Evolutionary conservation across 2,329 filamentous ascomycete species (phyloP), one percentile per base, ranked within the genome.

Genomic region (Arachnomyces sp.): DNA sequence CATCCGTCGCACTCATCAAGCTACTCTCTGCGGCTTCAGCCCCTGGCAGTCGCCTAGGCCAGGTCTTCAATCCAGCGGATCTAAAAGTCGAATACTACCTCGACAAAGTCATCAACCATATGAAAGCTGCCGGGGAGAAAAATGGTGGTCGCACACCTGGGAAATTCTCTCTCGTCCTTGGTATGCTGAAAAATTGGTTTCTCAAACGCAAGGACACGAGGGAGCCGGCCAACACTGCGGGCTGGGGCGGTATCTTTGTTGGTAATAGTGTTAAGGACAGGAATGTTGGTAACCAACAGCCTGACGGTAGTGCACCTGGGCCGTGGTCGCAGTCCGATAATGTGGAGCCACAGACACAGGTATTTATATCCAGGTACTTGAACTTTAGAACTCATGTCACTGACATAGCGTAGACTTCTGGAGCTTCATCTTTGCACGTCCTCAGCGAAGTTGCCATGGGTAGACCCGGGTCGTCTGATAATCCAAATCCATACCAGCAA

Each of bases 151-250:
- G 80, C 1, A 77, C 81, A 0, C 76, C 81, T 0, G 69, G 72
- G 36, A 87, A 85, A 58, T 88, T 88, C 47, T 67, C 82, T 2
- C 70, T 84, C 43, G 79, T 87, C 4, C 64, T 88, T 7, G 67
- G 73, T 36, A 82, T 87, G 78, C 63, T 89, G 17, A 76, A 76
- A 31, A 74, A 71, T 17, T 86, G 82, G 82, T 84, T 83, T 55
- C 58, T 56, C 44, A 68, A 65, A 45, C 74, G 53, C 67, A 77
- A 57, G 33, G 60, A 61, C 36, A 55, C 63, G 38, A 47, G 9
- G 20, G 20, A 5, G 5, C 20, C 20, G 9, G 9, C n/a, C n/a
- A n/a, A n/a, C n/a, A n/a, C 5, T 9, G 20, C 20, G 20, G 20
- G 20, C 9, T 5, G 5, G 9, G 20, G 20, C 5, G 20, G 20